phyloP scores from a whole-genome alignment of 1,284 basidiomycete species.

The Sporisorium sorghi region DNA sequence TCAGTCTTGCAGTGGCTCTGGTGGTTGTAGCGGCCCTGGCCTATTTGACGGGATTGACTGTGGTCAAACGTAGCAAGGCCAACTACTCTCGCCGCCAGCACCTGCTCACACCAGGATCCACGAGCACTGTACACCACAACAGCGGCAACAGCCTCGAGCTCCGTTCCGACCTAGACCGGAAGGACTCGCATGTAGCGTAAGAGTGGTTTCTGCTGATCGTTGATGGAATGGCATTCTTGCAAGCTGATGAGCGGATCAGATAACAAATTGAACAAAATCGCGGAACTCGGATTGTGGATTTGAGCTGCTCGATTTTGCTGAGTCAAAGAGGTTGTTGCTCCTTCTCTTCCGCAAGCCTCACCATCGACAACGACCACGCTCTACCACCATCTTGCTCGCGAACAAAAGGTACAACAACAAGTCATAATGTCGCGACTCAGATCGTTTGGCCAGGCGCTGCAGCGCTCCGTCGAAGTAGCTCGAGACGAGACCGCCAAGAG shows the following conservation, averaged over 20 bases:
- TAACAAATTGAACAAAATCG: not conserved
- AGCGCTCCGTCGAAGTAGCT: slow-evolving; percentile 58
- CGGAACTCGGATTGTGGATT: slow-evolving; percentile 10
- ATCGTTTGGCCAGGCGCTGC: slow-evolving; percentile 56
- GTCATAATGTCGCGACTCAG: slow-evolving; percentile 45
- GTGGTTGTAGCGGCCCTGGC: slow-evolving; percentile 28
- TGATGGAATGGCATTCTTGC: not conserved
- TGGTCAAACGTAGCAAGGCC: slow-evolving; percentile 29
- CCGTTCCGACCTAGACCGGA: slow-evolving; percentile 26
- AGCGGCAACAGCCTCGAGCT: slow-evolving; percentile 39
- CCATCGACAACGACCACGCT: not conserved
- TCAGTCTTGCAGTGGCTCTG: slow-evolving; percentile 54
- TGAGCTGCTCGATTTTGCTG: slow-evolving; percentile 8
- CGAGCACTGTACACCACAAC: slow-evolving; percentile 23
- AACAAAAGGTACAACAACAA: not conserved
- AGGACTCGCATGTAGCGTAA: slow-evolving; percentile 22
- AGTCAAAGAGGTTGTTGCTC: slow-evolving; percentile 14
- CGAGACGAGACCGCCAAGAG: slow-evolving; percentile 59
- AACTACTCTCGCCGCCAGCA: slow-evolving; percentile 21
- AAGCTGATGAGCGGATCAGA: not conserved
- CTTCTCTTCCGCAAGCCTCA: slow-evolving; percentile 24
- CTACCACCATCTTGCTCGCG: not conserved
- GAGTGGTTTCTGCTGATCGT: not conserved
- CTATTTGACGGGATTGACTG: slow-evolving; percentile 25
- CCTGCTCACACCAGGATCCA: slow-evolving; percentile 22